Base-by-base conservation (phyloP, 495 filamentous ascomycete species). In the Penicillium cataractarum region DNA sequence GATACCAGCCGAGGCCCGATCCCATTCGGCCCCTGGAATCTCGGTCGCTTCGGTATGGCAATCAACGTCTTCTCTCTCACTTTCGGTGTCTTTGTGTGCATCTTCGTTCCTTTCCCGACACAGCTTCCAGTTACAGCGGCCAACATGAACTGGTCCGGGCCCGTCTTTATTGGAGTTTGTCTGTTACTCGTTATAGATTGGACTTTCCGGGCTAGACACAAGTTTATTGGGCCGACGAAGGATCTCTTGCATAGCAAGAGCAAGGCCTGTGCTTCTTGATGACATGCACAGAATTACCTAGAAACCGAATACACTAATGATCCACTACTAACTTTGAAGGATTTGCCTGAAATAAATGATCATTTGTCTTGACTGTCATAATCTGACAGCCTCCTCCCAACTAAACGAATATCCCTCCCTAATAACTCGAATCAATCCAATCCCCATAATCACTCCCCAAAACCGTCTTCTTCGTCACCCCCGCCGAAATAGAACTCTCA, bases 401-500 rank as follows among this genome's bases (percentile, higher is more conserved):
- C 21, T 12, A 19, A 24, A 42, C 42, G 22, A 19, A 4, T 37
- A 65, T 12, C 8, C 19, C 42, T 17, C 40, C 6, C 8, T 46
- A 22, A 46, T 46, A 46, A 12, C 42, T 46, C 42, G 42, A 22
- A 46, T 80, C 78, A 52, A 77, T 72, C 77, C 76, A 82, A 52
- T 58, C 64, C 12, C 68, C 65, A 61, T 82, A 86, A 8, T 70
- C 78, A 37, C 76, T 81, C 12, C 85, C 86, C 61, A 89, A 67
- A 17, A 90, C 74, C 4, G 71, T 79, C 37, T 65, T 64, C 55
- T 87, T 84, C 0, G 71, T 68, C 0, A 87, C 77, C 6, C 82
- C 69, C 2, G 71, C 66, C n/a, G 67, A 74, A 57, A 88, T 72
- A 64, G 74, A 77, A 26, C 62, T 82, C 22, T 80, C 66, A 72